Evolutionary conservation across 2,329 filamentous ascomycete genomes (phyloP).

Genomic region (Lecanicillium sp.): DNA sequence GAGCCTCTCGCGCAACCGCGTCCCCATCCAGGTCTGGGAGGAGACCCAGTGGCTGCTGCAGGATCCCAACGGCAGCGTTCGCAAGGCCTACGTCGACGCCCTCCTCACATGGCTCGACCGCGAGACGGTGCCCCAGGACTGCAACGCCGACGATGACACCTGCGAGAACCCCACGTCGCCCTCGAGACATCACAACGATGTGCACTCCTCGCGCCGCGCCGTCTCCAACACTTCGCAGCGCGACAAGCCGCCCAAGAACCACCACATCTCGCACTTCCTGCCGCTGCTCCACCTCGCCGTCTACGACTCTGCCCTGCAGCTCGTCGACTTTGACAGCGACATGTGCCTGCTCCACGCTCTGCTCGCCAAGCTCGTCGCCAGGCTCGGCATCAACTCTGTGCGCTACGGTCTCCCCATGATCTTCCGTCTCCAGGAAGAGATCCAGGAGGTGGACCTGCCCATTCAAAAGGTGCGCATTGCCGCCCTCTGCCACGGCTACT

Average conservation of each 20-base stretch:
- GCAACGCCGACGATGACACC: constrained; percentile 54
- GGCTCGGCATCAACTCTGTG: constrained; percentile 75
- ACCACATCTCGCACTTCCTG: constrained; percentile 64
- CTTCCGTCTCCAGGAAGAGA: constrained; percentile 79
- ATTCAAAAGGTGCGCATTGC: constrained; percentile 72
- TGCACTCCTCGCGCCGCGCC: constrained; percentile 49
- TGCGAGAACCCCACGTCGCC: constrained; percentile 40
- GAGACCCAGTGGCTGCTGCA: constrained; percentile 91
- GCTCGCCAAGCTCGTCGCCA: constrained; percentile 65
- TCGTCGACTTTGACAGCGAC: constrained; percentile 65
- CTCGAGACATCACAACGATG: constrained; percentile 35
- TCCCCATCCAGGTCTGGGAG: constrained; percentile 84
- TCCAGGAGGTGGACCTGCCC: constrained; percentile 59
- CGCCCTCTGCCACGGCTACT: constrained; percentile 82
- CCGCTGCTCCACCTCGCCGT: constrained; percentile 77
- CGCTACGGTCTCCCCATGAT: constrained; percentile 82
- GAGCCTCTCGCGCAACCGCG: constrained; percentile 64
- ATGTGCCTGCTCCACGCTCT: constrained; percentile 72
- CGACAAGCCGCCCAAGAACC: constrained; percentile 47
- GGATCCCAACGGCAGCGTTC: constrained; percentile 70
- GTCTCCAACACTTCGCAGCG: constrained; percentile 61
- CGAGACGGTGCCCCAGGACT: constrained; percentile 66
- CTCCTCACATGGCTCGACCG: constrained; percentile 76
- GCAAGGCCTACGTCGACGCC: constrained; percentile 79
- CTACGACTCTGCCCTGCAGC: constrained; percentile 82